These are phyloP conservation scores for Penicillium expansum DNA, from an alignment of 2,329 filamentous ascomycete species.

Conservation along the genomic window DNA sequence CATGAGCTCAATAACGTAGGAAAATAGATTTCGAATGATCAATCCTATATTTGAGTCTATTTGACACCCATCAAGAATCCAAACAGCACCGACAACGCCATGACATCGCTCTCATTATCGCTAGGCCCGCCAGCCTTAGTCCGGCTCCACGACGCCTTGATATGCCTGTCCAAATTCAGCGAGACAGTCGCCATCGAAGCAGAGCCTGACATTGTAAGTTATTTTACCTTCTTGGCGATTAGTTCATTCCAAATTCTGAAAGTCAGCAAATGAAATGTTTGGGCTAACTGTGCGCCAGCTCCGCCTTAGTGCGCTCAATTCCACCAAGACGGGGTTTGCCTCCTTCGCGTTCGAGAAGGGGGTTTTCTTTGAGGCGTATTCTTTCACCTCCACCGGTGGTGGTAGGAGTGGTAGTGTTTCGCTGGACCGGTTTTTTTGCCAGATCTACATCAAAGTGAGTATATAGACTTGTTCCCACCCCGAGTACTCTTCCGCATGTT, in stretches of 20 bases:
- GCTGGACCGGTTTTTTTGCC: conserved; percentile 55
- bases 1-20: neutral
- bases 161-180: conserved; percentile 62
- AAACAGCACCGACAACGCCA: conserved; percentile 3
- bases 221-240: neutral
- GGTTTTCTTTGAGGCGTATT: conserved; percentile 58
- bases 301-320: conserved; percentile 60
- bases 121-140: conserved; percentile 56
- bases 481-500: no score
- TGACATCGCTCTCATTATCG: conserved; percentile 50
- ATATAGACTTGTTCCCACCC: no score
- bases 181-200: conserved; percentile 63
- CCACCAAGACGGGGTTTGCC: conserved; percentile 62
- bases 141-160: conserved; percentile 57
- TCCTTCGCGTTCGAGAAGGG: conserved; percentile 56
- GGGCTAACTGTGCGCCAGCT: conserved; percentile 43
- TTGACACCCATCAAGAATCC: neutral
- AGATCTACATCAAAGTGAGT: conserved; percentile 56
- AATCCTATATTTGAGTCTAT: neutral
- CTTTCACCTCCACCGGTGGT: conserved; percentile 45
- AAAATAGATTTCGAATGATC: neutral
- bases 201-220: conserved; percentile 53
- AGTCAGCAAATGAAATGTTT: neutral
- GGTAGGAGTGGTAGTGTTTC: conserved; percentile 27
- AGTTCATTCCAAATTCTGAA: no score